Evolutionary conservation across 2,329 filamentous ascomycete species (phyloP), one percentile per base, ranked within the genome.

Genomic region (Aspergillus ochraceus): DNA sequence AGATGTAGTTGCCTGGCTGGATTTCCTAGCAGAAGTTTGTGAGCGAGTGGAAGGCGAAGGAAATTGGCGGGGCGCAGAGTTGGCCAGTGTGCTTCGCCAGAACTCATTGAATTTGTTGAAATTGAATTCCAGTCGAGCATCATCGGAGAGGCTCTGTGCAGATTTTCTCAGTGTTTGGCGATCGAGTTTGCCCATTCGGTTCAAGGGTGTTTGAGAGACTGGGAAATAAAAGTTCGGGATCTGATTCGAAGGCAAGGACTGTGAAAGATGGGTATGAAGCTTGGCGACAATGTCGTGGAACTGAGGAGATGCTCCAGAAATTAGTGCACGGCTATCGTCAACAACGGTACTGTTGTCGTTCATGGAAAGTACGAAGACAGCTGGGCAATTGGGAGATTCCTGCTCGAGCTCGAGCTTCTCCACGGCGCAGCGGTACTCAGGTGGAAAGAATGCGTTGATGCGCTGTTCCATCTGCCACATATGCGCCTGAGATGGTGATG

Each of bases 191-290:
- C 75, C 74, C 55, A 65, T 64, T 0, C 65, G 32, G 14, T 68
- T 71, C 2, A 76, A 55, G 1, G 76, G 77, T 29, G 77, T 65
- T 5, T 66, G 57, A 4, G 66, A 62, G 10, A 77, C 60, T 3
- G 71, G 71, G 20, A 77, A 66, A 22, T 71, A 78, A 20, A 68
- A 55, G 56, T 62, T 70, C 20, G 77, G 77, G 17, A 77, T 67
- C 68, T 76, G 75, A 58, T 67, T 72, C 22, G 57, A 56, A 19
- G 75, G 70, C 20, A 77, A 61, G 6, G 53, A 61, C 26, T 61
- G 65, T 6, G 69, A 63, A 8, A 73, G 22, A 17, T 58, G 64
- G 2, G 53, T 49, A 8, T 53, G 29, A 19, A 36, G 20, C 51
- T 12, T 36, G 20, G 26, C 17, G n/a, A 42, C 22, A 0, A 55